phyloP scores from a whole-genome alignment of 495 filamentous ascomycete genomes.

The Alectoria sarmentosa region DNA sequence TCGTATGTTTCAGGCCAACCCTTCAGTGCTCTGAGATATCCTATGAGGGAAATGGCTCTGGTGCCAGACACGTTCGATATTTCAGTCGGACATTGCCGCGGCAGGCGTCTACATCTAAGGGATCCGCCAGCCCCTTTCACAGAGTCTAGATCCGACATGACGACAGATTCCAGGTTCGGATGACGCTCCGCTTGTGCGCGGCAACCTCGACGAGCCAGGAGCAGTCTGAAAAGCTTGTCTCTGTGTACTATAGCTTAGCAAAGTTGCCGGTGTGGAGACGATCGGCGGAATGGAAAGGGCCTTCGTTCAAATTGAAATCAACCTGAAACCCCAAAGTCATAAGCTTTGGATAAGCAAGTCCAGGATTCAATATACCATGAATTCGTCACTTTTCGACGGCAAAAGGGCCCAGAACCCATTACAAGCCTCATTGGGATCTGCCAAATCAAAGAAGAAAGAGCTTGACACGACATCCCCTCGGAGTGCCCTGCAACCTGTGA shows the following conservation, averaged over 20 bases:
- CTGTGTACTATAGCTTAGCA: background rate
- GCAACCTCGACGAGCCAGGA: background rate
- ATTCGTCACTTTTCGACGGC: background rate
- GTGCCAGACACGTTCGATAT: background rate
- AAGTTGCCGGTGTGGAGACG: background rate
- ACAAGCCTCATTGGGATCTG: background rate
- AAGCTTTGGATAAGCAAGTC: no score
- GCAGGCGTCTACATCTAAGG: background rate
- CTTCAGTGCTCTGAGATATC: background rate
- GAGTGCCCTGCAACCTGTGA: background rate
- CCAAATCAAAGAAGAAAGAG: background rate
- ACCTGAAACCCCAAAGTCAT: no score
- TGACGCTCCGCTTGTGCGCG: background rate
- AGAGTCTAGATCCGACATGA: background rate
- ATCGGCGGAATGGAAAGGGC: background rate
- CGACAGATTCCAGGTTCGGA: background rate
- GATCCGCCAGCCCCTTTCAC: background rate
- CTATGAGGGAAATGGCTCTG: no score
- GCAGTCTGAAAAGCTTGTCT: background rate
- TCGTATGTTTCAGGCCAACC: background rate
- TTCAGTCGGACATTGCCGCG: background rate
- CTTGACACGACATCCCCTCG: background rate
- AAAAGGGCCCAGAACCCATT: background rate
- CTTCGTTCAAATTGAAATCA: background rate
- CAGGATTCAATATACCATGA: background rate